Percentiles rank a stretch among this genome's conserved stretches.
These are phyloP conservation scores for Colletotrichum musicola DNA, from an alignment of 2,329 filamentous ascomycete species.

Conservation along the genomic window DNA sequence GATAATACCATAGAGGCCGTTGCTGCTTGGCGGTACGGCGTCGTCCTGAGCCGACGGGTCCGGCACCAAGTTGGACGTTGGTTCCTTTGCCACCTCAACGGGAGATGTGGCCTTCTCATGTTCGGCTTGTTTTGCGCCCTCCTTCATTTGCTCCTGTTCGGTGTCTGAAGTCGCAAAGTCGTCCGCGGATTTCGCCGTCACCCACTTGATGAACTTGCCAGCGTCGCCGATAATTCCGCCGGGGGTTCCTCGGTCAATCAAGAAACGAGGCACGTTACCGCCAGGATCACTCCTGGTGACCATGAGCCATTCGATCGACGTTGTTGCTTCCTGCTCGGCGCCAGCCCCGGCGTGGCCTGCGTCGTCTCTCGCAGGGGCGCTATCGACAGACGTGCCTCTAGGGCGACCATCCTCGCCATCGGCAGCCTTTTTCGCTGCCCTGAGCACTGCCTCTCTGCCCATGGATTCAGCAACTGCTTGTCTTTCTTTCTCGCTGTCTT, in stretches of 20 bases:
- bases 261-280: slow-evolving; percentile 87
- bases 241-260: slow-evolving; percentile 92
- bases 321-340: slow-evolving; percentile 49
- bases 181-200: slow-evolving; percentile 56
- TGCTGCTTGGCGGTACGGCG: slow-evolving; percentile 51
- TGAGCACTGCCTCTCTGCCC: slow-evolving; percentile 57
- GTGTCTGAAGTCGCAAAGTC: slow-evolving; percentile 47
- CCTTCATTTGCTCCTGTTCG: slow-evolving; percentile 36
- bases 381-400: slow-evolving; percentile 37
- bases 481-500: slow-evolving; percentile 47
- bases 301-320: slow-evolving; percentile 88
- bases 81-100: slow-evolving; percentile 47
- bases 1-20: slow-evolving; percentile 69
- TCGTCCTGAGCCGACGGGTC: slow-evolving; percentile 44
- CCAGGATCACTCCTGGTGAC: slow-evolving; percentile 90
- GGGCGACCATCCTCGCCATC: slow-evolving; percentile 51
- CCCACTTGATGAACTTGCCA: slow-evolving; percentile 85
- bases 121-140: slow-evolving; percentile 47
- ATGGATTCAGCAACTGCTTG: slow-evolving; percentile 45
- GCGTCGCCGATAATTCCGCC: slow-evolving; percentile 84
- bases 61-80: slow-evolving; percentile 47
- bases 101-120: slow-evolving; percentile 45
- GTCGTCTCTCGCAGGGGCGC: slow-evolving; percentile 42
- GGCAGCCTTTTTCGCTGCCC: slow-evolving; percentile 44
- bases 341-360: slow-evolving; percentile 43